Conservation (phyloP, 768 basidiomycete species). For the Boletus eberwhitei region DNA sequence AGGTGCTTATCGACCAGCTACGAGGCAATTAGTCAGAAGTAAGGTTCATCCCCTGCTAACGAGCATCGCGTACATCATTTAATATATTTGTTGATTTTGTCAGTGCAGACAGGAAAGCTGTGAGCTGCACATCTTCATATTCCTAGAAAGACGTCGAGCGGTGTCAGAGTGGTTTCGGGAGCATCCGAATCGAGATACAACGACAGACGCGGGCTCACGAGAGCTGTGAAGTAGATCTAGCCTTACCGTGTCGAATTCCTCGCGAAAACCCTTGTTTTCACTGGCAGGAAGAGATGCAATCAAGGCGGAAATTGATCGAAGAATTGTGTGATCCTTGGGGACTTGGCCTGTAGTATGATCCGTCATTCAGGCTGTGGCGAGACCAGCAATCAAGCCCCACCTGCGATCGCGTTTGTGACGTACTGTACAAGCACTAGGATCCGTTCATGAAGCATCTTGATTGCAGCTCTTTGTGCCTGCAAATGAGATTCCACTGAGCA, state of each 20-base stretch:
- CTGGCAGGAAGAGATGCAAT: slow-evolving; percentile 87
- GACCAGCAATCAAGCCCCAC: slow-evolving; percentile 38
- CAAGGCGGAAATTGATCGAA: slow-evolving; percentile 83
- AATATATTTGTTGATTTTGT: slow-evolving; percentile 86
- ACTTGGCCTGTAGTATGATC: slow-evolving; percentile 51
- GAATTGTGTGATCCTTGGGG: slow-evolving; percentile 71
- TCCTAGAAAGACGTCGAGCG: slow-evolving; percentile 50
- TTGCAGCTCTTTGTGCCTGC: slow-evolving; percentile 88
- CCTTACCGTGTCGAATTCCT: slow-evolving; percentile 85
- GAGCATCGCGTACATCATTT: slow-evolving; percentile 70
- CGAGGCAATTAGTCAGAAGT: slow-evolving; percentile 1
- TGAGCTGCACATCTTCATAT: slow-evolving; percentile 93
- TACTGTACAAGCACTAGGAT: slow-evolving; percentile 86
- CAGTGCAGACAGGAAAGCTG: slow-evolving; percentile 80
- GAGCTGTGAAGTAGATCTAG: background rate
- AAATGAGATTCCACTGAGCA: slow-evolving; percentile 82
- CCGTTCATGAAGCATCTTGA: slow-evolving; percentile 95
- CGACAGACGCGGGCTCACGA: background rate
- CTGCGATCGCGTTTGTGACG: slow-evolving; percentile 69
- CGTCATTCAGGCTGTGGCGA: background rate
- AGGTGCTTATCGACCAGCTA: slow-evolving; percentile 80
- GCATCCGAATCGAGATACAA: background rate
- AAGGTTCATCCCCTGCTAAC: background rate
- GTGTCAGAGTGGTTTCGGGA: background rate
- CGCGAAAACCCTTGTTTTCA: slow-evolving; percentile 75